Evolutionary conservation across 2,329 filamentous ascomycete genomes (phyloP).

Genomic region (Zopfia rhizophila): DNA sequence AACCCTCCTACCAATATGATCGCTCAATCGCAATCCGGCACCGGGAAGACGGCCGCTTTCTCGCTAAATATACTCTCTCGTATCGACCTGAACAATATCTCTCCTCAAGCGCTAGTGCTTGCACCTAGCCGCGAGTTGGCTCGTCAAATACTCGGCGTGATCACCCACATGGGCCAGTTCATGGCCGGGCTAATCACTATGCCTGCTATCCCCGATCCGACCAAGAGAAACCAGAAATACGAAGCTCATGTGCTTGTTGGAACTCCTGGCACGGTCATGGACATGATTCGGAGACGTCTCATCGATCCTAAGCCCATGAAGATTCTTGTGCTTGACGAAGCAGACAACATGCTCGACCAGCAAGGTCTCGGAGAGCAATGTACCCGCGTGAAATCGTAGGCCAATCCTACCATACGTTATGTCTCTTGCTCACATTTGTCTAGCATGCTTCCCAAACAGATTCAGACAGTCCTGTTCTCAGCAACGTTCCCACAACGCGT

Average conservation of each 20-base stretch:
- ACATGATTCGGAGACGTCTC: constrained; percentile 80
- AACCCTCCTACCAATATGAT: constrained; percentile 95
- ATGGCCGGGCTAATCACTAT: constrained; percentile 78
- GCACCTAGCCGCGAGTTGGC: constrained; percentile 95
- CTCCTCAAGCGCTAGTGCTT: constrained; percentile 87
- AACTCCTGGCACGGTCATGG: constrained; percentile 92
- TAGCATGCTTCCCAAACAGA: constrained; percentile 75
- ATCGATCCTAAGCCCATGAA: constrained; percentile 78
- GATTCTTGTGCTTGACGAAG: constrained; percentile 92
- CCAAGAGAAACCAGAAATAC: constrained; percentile 74
- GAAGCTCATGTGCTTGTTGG: constrained; percentile 86
- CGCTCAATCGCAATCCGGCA: constrained; percentile 98
- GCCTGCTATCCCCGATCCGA: constrained; percentile 82
- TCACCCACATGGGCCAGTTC: constrained; percentile 85
- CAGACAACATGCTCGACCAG: constrained; percentile 98
- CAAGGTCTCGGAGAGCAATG: constrained; percentile 97
- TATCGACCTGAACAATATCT: constrained; percentile 75
- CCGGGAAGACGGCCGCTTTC: constrained; percentile 97
- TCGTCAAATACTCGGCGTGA: constrained; percentile 89
- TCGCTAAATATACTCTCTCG: constrained; percentile 91
- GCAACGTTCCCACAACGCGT: constrained; percentile 92
- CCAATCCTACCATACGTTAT: constrained; percentile 21
- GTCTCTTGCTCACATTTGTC: constrained; percentile 41
- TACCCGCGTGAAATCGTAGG: constrained; percentile 84
- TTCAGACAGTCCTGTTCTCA: constrained; percentile 95